phyloP scores from a whole-genome alignment of 768 basidiomycete species.

The Coprinellus micaceus region DNA sequence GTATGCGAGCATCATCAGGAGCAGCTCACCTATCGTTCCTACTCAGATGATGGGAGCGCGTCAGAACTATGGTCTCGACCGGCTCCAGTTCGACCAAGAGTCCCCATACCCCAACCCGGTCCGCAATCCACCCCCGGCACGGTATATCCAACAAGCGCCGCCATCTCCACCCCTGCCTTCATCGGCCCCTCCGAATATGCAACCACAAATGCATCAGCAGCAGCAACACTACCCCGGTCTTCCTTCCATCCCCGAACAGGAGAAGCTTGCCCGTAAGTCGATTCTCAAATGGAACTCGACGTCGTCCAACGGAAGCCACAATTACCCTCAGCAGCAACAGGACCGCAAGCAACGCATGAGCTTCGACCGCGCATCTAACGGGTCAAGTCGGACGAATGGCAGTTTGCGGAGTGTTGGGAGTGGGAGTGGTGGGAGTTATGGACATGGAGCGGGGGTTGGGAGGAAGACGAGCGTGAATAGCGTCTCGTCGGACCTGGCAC shows the following conservation, averaged over 20 bases:
- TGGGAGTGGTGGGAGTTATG: background rate
- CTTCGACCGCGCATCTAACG: slow-evolving; percentile 31
- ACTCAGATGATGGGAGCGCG: slow-evolving; percentile 37
- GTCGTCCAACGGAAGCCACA: slow-evolving; percentile 5
- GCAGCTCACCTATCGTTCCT: slow-evolving; percentile 35
- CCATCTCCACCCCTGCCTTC: slow-evolving; percentile 25
- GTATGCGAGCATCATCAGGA: slow-evolving; percentile 8
- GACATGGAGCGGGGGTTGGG: slow-evolving; percentile 26
- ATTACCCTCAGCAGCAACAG: slow-evolving; percentile 9
- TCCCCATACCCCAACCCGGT: slow-evolving; percentile 58
- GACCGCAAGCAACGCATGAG: slow-evolving; percentile 33
- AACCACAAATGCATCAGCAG: slow-evolving; percentile 19
- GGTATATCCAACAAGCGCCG: slow-evolving; percentile 27
- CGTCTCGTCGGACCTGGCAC: slow-evolving; percentile 34
- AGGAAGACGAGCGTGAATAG: slow-evolving; percentile 50
- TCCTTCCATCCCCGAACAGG: slow-evolving; percentile 34
- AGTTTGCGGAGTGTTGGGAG: background rate
- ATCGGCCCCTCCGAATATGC: background rate
- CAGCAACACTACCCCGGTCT: slow-evolving; percentile 7
- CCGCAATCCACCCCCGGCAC: slow-evolving; percentile 26
- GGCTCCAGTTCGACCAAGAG: slow-evolving; percentile 70
- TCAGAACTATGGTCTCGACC: slow-evolving; percentile 34
- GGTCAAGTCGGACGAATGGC: background rate
- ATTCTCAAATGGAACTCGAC: slow-evolving; percentile 65
- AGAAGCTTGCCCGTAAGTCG: slow-evolving; percentile 59